Evolutionary conservation across 345 rosid species (phyloP).

Genomic region (Adansonia digitata): DNA sequence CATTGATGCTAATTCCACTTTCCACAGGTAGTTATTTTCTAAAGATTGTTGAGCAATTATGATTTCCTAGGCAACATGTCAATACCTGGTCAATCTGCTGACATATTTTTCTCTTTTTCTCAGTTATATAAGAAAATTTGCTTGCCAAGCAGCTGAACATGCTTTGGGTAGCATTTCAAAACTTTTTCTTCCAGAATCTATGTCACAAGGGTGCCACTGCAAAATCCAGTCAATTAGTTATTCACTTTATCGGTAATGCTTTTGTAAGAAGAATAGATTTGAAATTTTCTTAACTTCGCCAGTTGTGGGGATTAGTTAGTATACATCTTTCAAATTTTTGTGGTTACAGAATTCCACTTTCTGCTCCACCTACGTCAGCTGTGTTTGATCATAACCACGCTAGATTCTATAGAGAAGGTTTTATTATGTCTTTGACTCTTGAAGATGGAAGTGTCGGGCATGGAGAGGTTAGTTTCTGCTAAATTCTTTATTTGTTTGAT

Average conservation of each 20-base stretch:
- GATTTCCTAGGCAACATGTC: not conserved
- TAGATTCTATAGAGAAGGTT: conserved; percentile 63
- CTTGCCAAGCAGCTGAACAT: conserved; percentile 55
- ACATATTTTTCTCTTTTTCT: conserved; percentile 22
- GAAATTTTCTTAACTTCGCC: not conserved
- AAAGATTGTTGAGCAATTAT: conserved; percentile 12
- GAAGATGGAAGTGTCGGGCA: conserved; percentile 80
- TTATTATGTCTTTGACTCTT: conserved; percentile 64
- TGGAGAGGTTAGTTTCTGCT: conserved; percentile 67
- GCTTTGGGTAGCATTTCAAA: conserved; percentile 40
- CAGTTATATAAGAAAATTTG: conserved; percentile 61
- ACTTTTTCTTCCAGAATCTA: conserved; percentile 31
- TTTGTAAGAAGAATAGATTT: not conserved
- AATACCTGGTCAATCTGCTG: conserved; percentile 25
- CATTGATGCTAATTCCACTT: conserved; percentile 57
- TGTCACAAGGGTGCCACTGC: conserved; percentile 26
- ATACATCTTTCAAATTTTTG: conserved; percentile 19
- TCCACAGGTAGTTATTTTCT: conserved; percentile 58
- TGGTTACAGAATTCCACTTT: conserved; percentile 55
- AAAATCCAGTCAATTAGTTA: conserved; percentile 52
- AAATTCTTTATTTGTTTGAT: not conserved
- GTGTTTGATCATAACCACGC: conserved; percentile 23
- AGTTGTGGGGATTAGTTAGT: not conserved
- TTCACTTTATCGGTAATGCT: conserved; percentile 63
- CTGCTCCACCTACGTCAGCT: conserved; percentile 66